These are phyloP conservation scores for Jacaranda mimosifolia DNA, from an alignment of 257 asterid species.

Conservation along the genomic window DNA sequence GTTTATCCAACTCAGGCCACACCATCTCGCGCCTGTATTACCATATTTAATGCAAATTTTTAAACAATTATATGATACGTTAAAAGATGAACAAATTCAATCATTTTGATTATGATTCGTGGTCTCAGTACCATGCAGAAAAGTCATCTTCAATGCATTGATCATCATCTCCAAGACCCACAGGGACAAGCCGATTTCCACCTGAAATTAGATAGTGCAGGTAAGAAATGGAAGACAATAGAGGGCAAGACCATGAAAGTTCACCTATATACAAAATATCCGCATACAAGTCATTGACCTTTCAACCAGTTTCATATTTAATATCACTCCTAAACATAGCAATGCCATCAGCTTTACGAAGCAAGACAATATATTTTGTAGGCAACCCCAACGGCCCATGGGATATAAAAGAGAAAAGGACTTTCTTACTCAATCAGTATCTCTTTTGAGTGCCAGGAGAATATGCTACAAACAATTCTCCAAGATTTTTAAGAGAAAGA, in stretches of 20 bases:
- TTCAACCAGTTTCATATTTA: not conserved
- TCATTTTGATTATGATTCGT: not conserved
- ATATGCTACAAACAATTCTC: not conserved
- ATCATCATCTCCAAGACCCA: conserved; percentile 99
- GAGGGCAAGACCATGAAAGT: conserved; percentile 20
- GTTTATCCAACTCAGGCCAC: conserved; percentile 95
- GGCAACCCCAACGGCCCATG: not conserved
- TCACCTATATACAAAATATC: not conserved
- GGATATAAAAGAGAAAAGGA: not conserved
- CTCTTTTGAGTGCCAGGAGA: conserved; percentile 6
- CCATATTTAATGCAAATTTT: conserved; percentile 14
- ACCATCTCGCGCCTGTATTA: conserved; percentile 80
- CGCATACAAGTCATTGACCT: not conserved
- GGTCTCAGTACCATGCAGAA: conserved; percentile 71
- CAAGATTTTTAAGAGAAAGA: conserved; percentile 3
- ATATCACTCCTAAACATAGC: not conserved
- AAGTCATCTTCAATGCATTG: conserved; percentile 99
- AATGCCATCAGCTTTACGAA: conserved; percentile 21
- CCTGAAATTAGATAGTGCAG: conserved; percentile 57
- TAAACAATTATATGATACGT: not conserved
- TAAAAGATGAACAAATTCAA: not conserved
- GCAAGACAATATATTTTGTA: not conserved
- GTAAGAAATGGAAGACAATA: conserved; percentile 27
- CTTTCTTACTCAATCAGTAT: not conserved
- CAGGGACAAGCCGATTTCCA: conserved; percentile 74